Evolutionary conservation across 371 early-diverging fungal species (phyloP).

Genomic region (Saksenaea vasiformis): DNA sequence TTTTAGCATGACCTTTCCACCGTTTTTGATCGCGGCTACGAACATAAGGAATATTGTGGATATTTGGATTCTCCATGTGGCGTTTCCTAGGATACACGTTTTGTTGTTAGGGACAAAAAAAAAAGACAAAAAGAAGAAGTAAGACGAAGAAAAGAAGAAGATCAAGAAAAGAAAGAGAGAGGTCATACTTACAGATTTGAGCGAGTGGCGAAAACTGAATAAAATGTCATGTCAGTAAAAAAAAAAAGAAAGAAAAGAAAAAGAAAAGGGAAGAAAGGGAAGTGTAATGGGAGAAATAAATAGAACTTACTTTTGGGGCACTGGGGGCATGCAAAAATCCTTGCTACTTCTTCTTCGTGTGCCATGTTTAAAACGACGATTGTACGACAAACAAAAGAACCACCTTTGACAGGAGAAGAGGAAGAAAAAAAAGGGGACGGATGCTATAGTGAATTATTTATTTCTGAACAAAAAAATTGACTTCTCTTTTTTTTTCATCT

Average conservation of each 20-base stretch:
- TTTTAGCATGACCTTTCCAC: constrained; percentile 61
- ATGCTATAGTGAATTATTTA: constrained; percentile 5
- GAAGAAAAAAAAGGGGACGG: constrained; percentile 14
- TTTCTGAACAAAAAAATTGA: constrained; percentile 18
- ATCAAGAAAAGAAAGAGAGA: no score
- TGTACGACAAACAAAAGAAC: constrained; percentile 13
- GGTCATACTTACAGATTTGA: constrained; percentile 50
- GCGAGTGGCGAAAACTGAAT: constrained; percentile 49
- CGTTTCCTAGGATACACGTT: constrained; percentile 24
- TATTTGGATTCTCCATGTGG: constrained; percentile 15
- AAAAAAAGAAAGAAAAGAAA: constrained; percentile 8
- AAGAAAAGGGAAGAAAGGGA: constrained; percentile 6
- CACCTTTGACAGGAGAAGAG: constrained; percentile 8
- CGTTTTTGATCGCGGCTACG: constrained; percentile 57
- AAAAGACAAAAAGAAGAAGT: background rate
- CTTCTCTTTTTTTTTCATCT: constrained; percentile 29
- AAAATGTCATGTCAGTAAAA: constrained; percentile 5
- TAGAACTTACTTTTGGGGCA: constrained; percentile 46
- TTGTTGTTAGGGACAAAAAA: background rate
- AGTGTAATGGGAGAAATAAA: background rate
- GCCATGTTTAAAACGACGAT: constrained; percentile 18
- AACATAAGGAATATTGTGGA: constrained; percentile 52
- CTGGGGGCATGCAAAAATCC: constrained; percentile 46
- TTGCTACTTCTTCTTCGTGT: constrained; percentile 29
- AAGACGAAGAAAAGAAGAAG: background rate